These are phyloP conservation scores for Novymonas esmeraldas DNA, from an alignment of 208 protist species.

Conservation along the genomic window DNA sequence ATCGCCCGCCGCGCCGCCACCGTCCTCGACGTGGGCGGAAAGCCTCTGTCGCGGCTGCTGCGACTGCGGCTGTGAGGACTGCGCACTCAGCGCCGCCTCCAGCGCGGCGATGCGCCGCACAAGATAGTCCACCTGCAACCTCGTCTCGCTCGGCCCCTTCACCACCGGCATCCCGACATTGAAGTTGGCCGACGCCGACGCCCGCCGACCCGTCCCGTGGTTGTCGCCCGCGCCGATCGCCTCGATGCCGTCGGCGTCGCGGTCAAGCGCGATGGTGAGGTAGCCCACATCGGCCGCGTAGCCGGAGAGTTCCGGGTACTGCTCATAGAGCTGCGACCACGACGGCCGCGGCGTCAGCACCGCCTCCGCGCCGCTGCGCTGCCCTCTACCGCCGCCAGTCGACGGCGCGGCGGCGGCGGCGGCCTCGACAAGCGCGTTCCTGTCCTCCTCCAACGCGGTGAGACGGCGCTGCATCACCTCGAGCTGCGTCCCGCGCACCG, in stretches of 20 bases:
- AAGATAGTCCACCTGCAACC: constrained; percentile 75
- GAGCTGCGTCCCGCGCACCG: constrained; percentile 78
- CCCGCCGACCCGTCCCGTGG: too few relatives aligned
- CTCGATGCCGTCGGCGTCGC: not conserved
- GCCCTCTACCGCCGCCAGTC: not conserved
- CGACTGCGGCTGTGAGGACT: constrained; percentile 7
- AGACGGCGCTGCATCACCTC: constrained; percentile 75
- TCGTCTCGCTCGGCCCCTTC: constrained; percentile 43
- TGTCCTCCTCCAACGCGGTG: constrained; percentile 45
- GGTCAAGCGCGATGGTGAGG: constrained; percentile 15
- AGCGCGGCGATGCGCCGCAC: constrained; percentile 58
- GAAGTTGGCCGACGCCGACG: not conserved
- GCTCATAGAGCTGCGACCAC: constrained; percentile 47
- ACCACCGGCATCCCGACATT: constrained; percentile 24
- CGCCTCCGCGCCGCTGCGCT: constrained; percentile 1
- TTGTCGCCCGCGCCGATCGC: not conserved
- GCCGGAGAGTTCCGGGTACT: constrained; percentile 46
- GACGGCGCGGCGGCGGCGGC: not conserved
- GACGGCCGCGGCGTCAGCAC: constrained; percentile 78
- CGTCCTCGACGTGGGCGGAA: not conserved
- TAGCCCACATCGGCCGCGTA: constrained; percentile 29
- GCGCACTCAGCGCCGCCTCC: constrained; percentile 26
- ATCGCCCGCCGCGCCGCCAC: not conserved
- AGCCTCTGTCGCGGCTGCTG: not conserved
- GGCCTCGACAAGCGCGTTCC: constrained; percentile 24